Conservation (phyloP, 2,329 filamentous ascomycete species). For the Aspergillus neotritici region DNA sequence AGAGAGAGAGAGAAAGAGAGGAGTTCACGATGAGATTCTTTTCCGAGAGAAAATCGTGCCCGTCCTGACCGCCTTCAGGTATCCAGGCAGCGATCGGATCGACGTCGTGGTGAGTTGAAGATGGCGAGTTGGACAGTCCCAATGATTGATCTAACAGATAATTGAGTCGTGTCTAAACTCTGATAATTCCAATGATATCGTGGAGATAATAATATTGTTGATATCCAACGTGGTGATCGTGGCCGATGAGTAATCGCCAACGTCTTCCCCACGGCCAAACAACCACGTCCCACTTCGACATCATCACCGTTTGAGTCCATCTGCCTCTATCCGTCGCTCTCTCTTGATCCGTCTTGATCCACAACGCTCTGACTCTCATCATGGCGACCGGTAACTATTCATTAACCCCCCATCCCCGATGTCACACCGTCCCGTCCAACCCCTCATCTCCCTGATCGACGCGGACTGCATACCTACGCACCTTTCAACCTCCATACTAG, state of each 20-base stretch:
- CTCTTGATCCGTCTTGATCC: neutral
- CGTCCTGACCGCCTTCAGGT: no score
- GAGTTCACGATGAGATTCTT: neutral
- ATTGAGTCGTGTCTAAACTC: no score
- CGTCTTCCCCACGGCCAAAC: constrained; percentile 2
- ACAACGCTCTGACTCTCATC: neutral
- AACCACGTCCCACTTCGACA: neutral
- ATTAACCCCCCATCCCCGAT: neutral
- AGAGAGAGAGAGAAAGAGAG: neutral
- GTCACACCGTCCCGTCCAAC: constrained; percentile 2
- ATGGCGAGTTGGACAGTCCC: no score
- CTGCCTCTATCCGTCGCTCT: neutral
- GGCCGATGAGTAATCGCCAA: neutral
- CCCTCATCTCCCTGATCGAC: neutral
- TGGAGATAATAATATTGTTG: no score
- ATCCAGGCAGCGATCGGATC: no score
- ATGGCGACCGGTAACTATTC: constrained; percentile 22
- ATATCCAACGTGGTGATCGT: no score
- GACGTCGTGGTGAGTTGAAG: no score
- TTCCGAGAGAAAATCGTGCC: constrained; percentile 3
- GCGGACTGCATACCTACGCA: constrained; percentile 7
- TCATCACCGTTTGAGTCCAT: constrained; percentile 5
- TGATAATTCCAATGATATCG: no score
- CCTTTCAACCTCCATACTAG: neutral
- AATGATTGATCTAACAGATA: no score